Conservation (phyloP, 163 green algal genomes). For the Scenedesmus sp. region DNA sequence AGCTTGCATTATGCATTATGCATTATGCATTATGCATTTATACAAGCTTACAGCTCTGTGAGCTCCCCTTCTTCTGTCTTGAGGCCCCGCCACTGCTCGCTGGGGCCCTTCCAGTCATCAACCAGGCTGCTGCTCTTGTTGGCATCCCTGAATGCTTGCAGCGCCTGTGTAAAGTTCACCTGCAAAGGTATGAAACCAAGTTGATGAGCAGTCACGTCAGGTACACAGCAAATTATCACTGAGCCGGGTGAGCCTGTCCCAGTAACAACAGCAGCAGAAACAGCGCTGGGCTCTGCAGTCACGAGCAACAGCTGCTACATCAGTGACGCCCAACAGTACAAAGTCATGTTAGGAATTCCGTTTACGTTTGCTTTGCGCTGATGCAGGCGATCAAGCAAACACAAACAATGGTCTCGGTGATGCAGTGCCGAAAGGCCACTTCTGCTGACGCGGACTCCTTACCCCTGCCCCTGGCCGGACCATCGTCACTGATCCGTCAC, state of each 20-base stretch:
- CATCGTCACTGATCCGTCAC: not conserved
- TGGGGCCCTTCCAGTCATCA: slow-evolving; percentile 34
- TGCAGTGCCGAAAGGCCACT: not conserved
- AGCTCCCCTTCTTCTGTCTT: slow-evolving; percentile 49
- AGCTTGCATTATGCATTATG: too few species aligned
- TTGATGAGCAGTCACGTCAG: not conserved
- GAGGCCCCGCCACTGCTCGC: slow-evolving; percentile 46
- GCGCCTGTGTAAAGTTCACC: not conserved
- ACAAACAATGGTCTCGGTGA: not conserved
- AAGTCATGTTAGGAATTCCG: too few species aligned
- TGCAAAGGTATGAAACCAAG: not conserved
- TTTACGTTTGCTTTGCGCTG: not conserved
- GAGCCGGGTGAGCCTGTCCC: not conserved
- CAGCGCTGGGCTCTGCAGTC: not conserved
- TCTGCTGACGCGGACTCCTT: not conserved
- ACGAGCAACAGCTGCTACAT: not conserved
- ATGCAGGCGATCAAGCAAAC: not conserved
- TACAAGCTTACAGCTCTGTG: slow-evolving; percentile 52
- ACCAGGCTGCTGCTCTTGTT: slow-evolving; percentile 39
- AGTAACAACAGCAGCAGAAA: not conserved
- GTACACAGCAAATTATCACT: too few species aligned
- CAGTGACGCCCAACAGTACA: not conserved
- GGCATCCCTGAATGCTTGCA: slow-evolving; percentile 19
- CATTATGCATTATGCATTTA: too few species aligned
- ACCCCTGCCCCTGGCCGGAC: slow-evolving; percentile 7